Percentiles rank a stretch among this genome's conserved stretches.
Conservation (phyloP, 306 rosid species). For the Sicyos baderoa region DNA sequence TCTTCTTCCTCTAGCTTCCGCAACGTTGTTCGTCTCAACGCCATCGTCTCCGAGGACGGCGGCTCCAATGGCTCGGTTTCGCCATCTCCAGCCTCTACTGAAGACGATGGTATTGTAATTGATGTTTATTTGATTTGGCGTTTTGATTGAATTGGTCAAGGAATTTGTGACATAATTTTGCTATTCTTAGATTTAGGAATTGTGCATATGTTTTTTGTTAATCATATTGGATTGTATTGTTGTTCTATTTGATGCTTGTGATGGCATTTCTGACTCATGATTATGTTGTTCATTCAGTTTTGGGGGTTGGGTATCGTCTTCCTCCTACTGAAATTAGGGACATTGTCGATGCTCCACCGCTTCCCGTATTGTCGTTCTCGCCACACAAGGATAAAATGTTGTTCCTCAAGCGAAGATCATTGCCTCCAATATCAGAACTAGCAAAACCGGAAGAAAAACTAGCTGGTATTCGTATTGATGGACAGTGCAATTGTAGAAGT, state of each 20-base stretch:
- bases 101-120: conserved; percentile 45
- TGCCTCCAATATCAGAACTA: conserved; percentile 78
- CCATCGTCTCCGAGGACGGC: conserved; percentile 33
- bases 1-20: conserved; percentile 31
- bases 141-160: background rate
- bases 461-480: conserved; percentile 94
- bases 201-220: background rate
- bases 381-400: conserved; percentile 75
- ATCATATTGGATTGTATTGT: background rate
- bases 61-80: conserved; percentile 41
- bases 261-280: conserved; percentile 2
- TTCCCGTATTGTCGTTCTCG: conserved; percentile 85
- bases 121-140: background rate
- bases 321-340: conserved; percentile 81
- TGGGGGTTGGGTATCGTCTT: conserved; percentile 50
- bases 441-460: conserved; percentile 89
- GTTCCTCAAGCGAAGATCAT: conserved; percentile 85
- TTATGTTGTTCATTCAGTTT: conserved; percentile 20
- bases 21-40: conserved; percentile 40
- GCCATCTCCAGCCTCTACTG: conserved; percentile 26
- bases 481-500: conserved; percentile 76
- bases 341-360: conserved; percentile 93
- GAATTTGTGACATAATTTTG: background rate
- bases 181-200: background rate
- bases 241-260: background rate